Evolutionary conservation across 805 yeast genomes (phyloP).

Genomic region (Lachancea fermentati): DNA sequence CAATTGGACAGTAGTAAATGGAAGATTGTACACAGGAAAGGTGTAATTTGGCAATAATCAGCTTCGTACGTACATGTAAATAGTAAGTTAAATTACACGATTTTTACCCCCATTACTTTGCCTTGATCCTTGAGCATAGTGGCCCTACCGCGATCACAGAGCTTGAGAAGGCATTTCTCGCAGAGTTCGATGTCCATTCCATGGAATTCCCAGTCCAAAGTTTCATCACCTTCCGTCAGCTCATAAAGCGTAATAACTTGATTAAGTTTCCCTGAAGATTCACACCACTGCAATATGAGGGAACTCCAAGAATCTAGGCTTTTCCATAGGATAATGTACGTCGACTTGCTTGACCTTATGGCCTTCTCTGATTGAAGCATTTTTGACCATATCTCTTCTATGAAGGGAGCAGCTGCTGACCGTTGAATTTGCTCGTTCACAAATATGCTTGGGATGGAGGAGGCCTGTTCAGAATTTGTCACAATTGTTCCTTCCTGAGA

Average conservation of each 20-base stretch:
- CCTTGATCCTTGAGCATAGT: constrained; percentile 65
- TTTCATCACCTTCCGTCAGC: constrained; percentile 58
- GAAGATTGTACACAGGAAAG: constrained; percentile 31
- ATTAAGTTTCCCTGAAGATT: constrained; percentile 70
- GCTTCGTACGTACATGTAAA: constrained; percentile 4
- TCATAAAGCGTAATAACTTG: constrained; percentile 80
- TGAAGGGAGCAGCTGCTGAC: constrained; percentile 47
- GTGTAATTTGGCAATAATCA: neutral
- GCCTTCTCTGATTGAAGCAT: constrained; percentile 56
- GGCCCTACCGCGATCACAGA: constrained; percentile 68
- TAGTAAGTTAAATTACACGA: constrained; percentile 34
- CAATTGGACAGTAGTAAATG: constrained; percentile 74
- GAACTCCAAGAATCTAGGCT: constrained; percentile 64
- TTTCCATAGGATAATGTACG: constrained; percentile 54
- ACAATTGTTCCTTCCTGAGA: constrained; percentile 24
- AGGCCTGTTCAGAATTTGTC: neutral
- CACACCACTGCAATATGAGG: constrained; percentile 61
- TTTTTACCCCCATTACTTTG: constrained; percentile 72
- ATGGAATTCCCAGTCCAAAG: constrained; percentile 50
- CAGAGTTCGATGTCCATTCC: constrained; percentile 56
- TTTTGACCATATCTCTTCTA: constrained; percentile 48
- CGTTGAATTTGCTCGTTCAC: constrained; percentile 48
- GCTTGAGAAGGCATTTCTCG: constrained; percentile 45
- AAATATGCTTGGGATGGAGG: constrained; percentile 34
- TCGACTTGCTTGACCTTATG: constrained; percentile 41